Conservation (phyloP, 768 basidiomycete species). For the Suillus subaureus region DNA sequence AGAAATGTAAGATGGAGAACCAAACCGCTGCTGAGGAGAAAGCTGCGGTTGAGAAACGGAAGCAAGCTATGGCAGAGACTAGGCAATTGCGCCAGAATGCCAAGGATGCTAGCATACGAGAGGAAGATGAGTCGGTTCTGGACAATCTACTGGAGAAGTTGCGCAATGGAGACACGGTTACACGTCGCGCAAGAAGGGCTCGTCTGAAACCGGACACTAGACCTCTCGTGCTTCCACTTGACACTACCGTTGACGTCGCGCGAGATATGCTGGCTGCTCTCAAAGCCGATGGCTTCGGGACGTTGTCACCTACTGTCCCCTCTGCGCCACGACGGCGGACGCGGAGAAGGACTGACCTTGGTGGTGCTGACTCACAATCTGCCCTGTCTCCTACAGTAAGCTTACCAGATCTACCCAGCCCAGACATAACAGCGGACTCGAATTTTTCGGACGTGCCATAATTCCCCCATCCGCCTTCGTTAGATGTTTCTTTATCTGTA, state of each 20-base stretch:
- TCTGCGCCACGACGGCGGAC: constrained; percentile 30
- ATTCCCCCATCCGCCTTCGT: constrained; percentile 27
- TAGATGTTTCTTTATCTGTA: constrained; percentile 33
- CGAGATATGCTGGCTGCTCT: constrained; percentile 76
- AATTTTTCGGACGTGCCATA: constrained; percentile 28
- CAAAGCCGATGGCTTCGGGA: constrained; percentile 67
- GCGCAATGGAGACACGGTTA: constrained; percentile 66
- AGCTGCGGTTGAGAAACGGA: constrained; percentile 66
- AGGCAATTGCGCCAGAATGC: constrained; percentile 56
- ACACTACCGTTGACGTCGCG: constrained; percentile 53
- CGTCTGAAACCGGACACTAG: constrained; percentile 43
- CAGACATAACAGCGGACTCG: constrained; percentile 31
- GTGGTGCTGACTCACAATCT: constrained; percentile 37
- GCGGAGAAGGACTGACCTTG: constrained; percentile 31
- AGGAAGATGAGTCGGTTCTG: constrained; percentile 59
- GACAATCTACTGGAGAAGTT: constrained; percentile 75
- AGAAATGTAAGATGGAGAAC: constrained; percentile 92
- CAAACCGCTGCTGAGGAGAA: constrained; percentile 73
- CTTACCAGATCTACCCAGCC: constrained; percentile 29
- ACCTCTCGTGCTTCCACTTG: constrained; percentile 19
- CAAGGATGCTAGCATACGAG: constrained; percentile 42
- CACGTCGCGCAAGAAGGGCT: constrained; percentile 54
- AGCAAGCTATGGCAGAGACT: constrained; percentile 65
- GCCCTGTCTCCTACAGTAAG: constrained; percentile 27
- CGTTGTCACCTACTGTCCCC: constrained; percentile 46